Base-by-base conservation (phyloP, 1,139 yeast genomes). In the Debaryomyces psychrophilus region DNA sequence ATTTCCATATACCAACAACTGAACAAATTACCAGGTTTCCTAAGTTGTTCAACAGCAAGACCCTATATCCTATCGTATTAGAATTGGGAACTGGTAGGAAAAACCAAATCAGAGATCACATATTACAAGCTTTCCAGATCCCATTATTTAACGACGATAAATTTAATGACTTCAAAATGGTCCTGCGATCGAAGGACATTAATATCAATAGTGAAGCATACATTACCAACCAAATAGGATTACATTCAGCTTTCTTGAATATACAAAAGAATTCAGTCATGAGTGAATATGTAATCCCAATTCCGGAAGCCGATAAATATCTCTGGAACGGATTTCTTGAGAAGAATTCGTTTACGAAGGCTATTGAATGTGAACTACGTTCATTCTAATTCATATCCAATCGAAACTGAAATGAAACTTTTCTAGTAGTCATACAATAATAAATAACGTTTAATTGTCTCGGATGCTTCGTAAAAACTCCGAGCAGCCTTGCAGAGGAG, bases 81-180 rank as follows among this genome's bases (percentile, higher is more conserved):
- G 59, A 62, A 43, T 50, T 63, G 11, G 50, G 50, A 28, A 62
- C 67, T 0, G 68, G 68, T 6, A 42, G 67, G 27, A 62, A 63
- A 47, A 63, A 63, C 47, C 67, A 63, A 47, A 58, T 63, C 27
- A 44, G 68, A 35, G 67, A 63, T 36, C 68, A 63, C 44, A 52
- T 60, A 3, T 26, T 54, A 3, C 58, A 55, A 39, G 57, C 60
- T 5, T 61, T 63, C 40, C 51, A 49, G 3, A 46, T 51, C 0
- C 54, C 65, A 0, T 51, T 63, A 12, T 49, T 63, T 31, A 63
- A 63, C 46, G 68, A 63, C 41, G 65, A 62, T 39, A 58, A 60
- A 17, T 62, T 62, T 46, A 20, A 15, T 1, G 31, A 31, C 5
- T 62, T 62, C 47, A 62, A 61, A 43, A 20, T 31, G 37, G 14